phyloP scores from a whole-genome alignment of 2,329 filamentous ascomycete genomes.

The Diaporthe ilicicola region DNA sequence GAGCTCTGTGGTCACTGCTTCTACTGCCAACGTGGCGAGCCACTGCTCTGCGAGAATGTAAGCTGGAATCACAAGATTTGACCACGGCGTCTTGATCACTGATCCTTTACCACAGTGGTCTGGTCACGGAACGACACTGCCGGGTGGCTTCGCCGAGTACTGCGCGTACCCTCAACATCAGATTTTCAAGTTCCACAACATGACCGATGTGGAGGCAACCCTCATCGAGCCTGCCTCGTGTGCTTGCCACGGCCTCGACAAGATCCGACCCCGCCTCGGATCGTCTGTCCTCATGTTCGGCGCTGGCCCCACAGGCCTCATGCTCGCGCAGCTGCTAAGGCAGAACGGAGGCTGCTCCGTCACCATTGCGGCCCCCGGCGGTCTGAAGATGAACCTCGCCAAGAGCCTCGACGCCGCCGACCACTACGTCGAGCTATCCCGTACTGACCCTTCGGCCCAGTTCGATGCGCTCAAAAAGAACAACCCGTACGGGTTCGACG shows the following conservation, averaged over 20 bases:
- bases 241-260: constrained; percentile 74
- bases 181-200: constrained; percentile 72
- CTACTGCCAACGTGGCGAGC: constrained; percentile 75
- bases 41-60: constrained; percentile 71
- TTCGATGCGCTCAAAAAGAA: constrained; percentile 69
- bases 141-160: constrained; percentile 79
- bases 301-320: constrained; percentile 72
- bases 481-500: constrained; percentile 78
- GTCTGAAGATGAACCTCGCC: constrained; percentile 76
- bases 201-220: constrained; percentile 73
- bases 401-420: constrained; percentile 64
- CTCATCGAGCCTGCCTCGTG: constrained; percentile 76
- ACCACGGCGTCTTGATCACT: constrained; percentile 5
- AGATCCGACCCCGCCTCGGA: constrained; percentile 72
- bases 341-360: constrained; percentile 75
- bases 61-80: constrained; percentile 21
- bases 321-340: constrained; percentile 69
- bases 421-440: constrained; percentile 62
- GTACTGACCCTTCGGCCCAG: constrained; percentile 63
- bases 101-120: constrained; percentile 54
- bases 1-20: constrained; percentile 77
- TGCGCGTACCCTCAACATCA: constrained; percentile 59
- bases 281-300: constrained; percentile 73
- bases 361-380: constrained; percentile 73
- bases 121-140: constrained; percentile 72